These are phyloP conservation scores for Aspergillus sp. DNA, from an alignment of 2,329 filamentous ascomycete species.

Conservation along the genomic window DNA sequence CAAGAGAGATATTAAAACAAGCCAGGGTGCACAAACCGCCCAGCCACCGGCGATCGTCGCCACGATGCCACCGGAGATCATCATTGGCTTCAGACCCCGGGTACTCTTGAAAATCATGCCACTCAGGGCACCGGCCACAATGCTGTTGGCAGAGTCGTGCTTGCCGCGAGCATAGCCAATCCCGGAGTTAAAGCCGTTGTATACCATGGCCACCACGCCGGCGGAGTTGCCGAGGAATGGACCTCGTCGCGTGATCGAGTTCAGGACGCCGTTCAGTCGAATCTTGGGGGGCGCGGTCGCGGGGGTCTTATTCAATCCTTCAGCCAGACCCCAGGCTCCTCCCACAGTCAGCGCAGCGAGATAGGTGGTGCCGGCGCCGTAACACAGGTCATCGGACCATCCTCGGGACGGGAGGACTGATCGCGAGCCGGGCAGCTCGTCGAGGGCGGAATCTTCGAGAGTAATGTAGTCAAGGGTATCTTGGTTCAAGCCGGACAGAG, in stretches of 20 bases:
- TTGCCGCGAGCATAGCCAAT: constrained; percentile 77
- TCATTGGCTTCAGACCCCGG: constrained; percentile 82
- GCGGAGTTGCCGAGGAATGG: constrained; percentile 96
- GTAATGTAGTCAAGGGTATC: constrained; percentile 92
- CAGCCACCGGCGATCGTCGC: constrained; percentile 81
- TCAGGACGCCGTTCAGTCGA: constrained; percentile 88
- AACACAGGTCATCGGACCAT: constrained; percentile 97
- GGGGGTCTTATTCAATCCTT: constrained; percentile 74
- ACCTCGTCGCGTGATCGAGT: constrained; percentile 87
- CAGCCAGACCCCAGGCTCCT: constrained; percentile 87
- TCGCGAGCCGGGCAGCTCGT: constrained; percentile 79
- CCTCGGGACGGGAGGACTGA: constrained; percentile 91
- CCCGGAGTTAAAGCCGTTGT: constrained; percentile 88
- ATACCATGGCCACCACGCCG: constrained; percentile 91
- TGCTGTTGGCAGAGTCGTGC: constrained; percentile 87
- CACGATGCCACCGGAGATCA: constrained; percentile 89
- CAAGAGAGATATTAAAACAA: constrained; percentile 10
- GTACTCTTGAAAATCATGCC: constrained; percentile 98
- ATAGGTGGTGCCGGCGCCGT: constrained; percentile 94
- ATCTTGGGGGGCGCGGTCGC: constrained; percentile 80
- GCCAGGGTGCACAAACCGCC: constrained; percentile 69
- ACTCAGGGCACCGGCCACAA: constrained; percentile 79
- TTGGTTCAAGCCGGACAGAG: constrained; percentile 87
- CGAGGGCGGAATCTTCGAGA: constrained; percentile 86
- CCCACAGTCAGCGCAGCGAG: constrained; percentile 81